Base-by-base conservation (phyloP, 208 protist genomes). In the Porcisia hertigi region DNA sequence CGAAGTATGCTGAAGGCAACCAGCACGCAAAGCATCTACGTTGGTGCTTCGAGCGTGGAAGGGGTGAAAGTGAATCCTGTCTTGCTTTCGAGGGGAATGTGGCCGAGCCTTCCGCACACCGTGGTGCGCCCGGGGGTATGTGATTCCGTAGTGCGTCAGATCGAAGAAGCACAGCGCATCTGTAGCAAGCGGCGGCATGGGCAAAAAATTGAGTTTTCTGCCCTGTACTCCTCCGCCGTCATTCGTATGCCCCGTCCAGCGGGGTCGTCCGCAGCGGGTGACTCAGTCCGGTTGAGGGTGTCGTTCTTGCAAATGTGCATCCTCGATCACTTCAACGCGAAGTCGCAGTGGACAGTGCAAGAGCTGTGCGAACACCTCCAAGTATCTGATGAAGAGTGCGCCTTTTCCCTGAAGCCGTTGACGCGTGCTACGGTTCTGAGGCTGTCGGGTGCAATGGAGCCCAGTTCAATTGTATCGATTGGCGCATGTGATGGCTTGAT, bases 271-370 rank as follows among this genome's bases (percentile, higher is more conserved):
- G 47, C 53, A 8, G 34, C 55, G 0, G 25, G 4, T 16, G 52
- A 47, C 16, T 70, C 34, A n/a, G 75, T 86, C 11, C 82, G 47
- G 34, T 58, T 89, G 58, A 76, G 75, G 69, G 71, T 90, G 0
- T 86, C 80, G 1, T 79, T 88, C 36, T 20, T 81, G 53, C 86
- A 90, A 71, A 75, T 85, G 58, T 73, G 77, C 60, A 75, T 88
- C n/a, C 30, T 82, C 23, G 72, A 89, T n/a, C 72, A 52, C 36
- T 89, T 95, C 73, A 88, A 94, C 74, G 8, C 34, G 45, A 78
- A 76, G 49, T 36, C 67, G 43, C 43, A 87, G 75, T 88, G 86
- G 76, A 57, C 59, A 9, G 16, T 89, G 52, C 41, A 30, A 43
- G 84, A 77, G 16, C 58, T 94, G 6, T 77, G 83, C 66, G 58